Conservation (phyloP, 345 rosid genomes). For the Hibiscus syriacus region DNA sequence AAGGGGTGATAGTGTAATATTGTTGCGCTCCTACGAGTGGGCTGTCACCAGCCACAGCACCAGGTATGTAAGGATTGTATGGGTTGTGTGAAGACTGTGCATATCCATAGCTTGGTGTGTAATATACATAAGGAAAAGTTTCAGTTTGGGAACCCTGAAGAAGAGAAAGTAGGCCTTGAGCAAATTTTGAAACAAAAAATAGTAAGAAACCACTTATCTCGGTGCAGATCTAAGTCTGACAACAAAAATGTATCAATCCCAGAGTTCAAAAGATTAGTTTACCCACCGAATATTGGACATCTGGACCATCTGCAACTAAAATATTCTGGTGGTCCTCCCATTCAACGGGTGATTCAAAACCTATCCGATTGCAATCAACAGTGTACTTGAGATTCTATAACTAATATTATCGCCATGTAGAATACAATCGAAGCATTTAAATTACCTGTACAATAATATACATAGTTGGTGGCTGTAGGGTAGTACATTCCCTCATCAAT, state of each 20-base stretch:
- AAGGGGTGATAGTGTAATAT: slow-evolving; percentile 51
- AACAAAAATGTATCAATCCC: not conserved
- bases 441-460: no score
- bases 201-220: not conserved
- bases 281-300: slow-evolving; percentile 58
- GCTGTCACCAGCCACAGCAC: slow-evolving; percentile 64
- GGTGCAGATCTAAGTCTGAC: not conserved
- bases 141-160: slow-evolving; percentile 79
- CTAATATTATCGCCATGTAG: not conserved
- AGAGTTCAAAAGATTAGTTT: not conserved
- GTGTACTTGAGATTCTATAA: not conserved
- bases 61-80: slow-evolving; percentile 86
- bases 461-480: slow-evolving; percentile 64
- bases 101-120: slow-evolving; percentile 74
- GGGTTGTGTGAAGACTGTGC: slow-evolving; percentile 89
- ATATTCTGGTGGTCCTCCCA: slow-evolving; percentile 87
- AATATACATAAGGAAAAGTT: slow-evolving; percentile 71
- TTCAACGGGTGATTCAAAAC: slow-evolving; percentile 79
- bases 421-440: not conserved
- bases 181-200: slow-evolving; percentile 2
- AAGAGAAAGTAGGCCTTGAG: slow-evolving; percentile 9
- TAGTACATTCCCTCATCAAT: slow-evolving; percentile 72
- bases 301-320: slow-evolving; percentile 82
- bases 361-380: slow-evolving; percentile 28
- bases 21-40: slow-evolving; percentile 56